Base-by-base conservation (phyloP, 164 flowering plant genomes). In the Santalum album region DNA sequence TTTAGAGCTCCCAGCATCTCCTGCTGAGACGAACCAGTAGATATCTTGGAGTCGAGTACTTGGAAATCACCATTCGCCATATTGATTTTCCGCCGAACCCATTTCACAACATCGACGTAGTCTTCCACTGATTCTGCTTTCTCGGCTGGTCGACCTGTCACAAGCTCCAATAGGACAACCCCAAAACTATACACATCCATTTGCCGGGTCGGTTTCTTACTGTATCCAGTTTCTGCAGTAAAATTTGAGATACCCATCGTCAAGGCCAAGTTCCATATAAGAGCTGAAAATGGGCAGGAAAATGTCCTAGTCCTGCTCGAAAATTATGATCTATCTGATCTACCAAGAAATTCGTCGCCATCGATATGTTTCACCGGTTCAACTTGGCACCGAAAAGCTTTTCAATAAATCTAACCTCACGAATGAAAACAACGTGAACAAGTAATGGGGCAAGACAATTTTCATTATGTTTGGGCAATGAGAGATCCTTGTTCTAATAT, bases 141-240 rank as follows among this genome's bases (percentile, higher is more conserved):
- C 53, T 78, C 81, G 0, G 87, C 87, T 59, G 53, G 73, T 52
- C 81, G 49, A 19, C 97, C 95, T 0, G 95, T 81, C n/a, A 90
- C 51, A 19, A 90, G 84, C 72, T 86, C 95, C 55, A 86, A 49
- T 34, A 90, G 51, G 45, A 90, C 78, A 3, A 86, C 86, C 16
- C 97, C 97, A 59, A 79, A 86, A 74, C 86, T 75, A 76, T 90
- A 90, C 0, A 78, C 76, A 65, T 87, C 97, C 79, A 75, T 80
- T 55, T 80, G 63, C 32, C 81, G 82, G 0, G 86, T 84, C 20
- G 83, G 80, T 53, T 75, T 87, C 73, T 78, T 80, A 25, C 70
- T 60, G 61, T 67, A 77, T 49, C 71, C 77, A 54, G 61, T 57
- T 66, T 86, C 92, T 86, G 90, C 58, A 64, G 52, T 52, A 14